A percentile compares a stretch with the other conserved stretches of the same genome.
phyloP scores from a whole-genome alignment of 371 early-diverging fungal genomes.

The Mycotypha africana region DNA sequence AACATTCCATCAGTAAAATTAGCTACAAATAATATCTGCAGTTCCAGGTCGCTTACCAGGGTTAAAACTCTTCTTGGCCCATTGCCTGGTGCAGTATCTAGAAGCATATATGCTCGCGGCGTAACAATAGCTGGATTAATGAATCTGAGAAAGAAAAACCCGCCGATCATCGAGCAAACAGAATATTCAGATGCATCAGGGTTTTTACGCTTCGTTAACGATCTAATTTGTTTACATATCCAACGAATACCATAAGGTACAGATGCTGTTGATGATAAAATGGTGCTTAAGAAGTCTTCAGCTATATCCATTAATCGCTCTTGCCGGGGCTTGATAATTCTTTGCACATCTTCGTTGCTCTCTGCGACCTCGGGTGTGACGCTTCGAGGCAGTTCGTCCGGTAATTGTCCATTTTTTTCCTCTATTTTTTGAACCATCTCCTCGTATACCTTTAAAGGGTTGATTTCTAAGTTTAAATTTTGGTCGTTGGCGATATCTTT shows the following conservation, averaged over 20 bases:
- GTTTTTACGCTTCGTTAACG: conserved; percentile 86
- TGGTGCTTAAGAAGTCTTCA: conserved; percentile 75
- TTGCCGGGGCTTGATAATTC: conserved; percentile 76
- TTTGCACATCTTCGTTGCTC: conserved; percentile 71
- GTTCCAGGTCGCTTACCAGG: conserved; percentile 49
- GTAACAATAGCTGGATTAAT: conserved; percentile 97
- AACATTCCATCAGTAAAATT: too few species aligned
- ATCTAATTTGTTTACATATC: conserved; percentile 96
- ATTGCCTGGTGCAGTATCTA: conserved; percentile 77
- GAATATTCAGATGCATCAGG: conserved; percentile 85
- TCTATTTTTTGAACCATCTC: conserved; percentile 79
- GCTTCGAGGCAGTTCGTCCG: conserved; percentile 60
- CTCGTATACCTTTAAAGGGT: conserved; percentile 1
- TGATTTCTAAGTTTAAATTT: conserved; percentile 25
- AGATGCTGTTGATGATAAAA: conserved; percentile 71
- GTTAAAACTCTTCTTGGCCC: conserved; percentile 87
- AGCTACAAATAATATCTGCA: too few species aligned
- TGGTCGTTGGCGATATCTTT: conserved; percentile 61
- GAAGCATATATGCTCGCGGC: conserved; percentile 89
- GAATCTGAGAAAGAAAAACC: conserved; percentile 96
- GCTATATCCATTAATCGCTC: conserved; percentile 82
- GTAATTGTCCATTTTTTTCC: conserved; percentile 51
- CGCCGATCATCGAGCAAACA: conserved; percentile 93
- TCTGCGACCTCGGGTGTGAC: conserved; percentile 79
- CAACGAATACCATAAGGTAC: conserved; percentile 97